These are phyloP conservation scores for Stagonosporopsis cucurbitacearum DNA, from an alignment of 2,329 filamentous ascomycete genomes.

Conservation along the genomic window DNA sequence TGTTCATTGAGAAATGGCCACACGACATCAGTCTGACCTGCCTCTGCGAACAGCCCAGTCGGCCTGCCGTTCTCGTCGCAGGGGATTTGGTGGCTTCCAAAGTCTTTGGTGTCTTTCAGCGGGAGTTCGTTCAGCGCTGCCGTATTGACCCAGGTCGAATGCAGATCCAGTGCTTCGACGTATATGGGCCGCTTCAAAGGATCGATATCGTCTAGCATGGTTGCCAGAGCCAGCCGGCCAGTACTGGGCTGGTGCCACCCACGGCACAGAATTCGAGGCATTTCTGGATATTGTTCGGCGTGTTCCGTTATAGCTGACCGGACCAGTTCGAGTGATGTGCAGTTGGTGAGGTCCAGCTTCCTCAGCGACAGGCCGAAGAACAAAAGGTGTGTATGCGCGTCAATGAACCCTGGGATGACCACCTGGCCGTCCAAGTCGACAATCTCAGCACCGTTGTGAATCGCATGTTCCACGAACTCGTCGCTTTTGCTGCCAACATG, in stretches of 20 bases:
- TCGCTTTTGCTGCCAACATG: constrained; percentile 8
- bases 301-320: constrained; percentile 51
- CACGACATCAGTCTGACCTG: constrained; percentile 34
- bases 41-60: constrained; percentile 21
- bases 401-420: constrained; percentile 60
- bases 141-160: constrained; percentile 60
- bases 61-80: constrained; percentile 13
- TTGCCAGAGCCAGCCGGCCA: constrained; percentile 55
- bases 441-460: constrained; percentile 5
- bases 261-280: constrained; percentile 55
- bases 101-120: constrained; percentile 43
- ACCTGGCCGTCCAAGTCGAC: constrained; percentile 43
- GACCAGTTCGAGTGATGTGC: constrained; percentile 56
- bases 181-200: constrained; percentile 53
- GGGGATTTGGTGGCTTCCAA: constrained; percentile 15
- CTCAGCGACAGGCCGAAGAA: constrained; percentile 58
- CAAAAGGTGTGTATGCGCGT: constrained; percentile 62
- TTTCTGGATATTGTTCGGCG: constrained; percentile 50
- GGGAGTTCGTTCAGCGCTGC: constrained; percentile 57
- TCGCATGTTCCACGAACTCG: constrained; percentile 1
- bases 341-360: constrained; percentile 55
- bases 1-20: constrained; percentile 58
- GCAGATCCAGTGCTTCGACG: constrained; percentile 61
- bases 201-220: constrained; percentile 58
- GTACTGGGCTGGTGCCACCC: constrained; percentile 56